Base-by-base conservation (phyloP, 495 filamentous ascomycete species). In the Usnea hakonensis region DNA sequence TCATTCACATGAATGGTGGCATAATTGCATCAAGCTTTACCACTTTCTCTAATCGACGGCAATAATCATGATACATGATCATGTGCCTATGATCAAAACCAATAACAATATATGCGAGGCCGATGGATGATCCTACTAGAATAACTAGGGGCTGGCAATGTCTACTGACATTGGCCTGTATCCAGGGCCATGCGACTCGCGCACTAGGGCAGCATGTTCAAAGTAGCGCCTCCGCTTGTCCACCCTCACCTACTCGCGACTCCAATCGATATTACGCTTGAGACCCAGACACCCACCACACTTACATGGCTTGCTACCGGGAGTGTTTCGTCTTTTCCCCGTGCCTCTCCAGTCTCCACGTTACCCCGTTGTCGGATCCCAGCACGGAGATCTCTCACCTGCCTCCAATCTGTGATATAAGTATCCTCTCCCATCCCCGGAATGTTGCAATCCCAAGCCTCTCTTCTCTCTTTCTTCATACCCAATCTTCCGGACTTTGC, bases 281-380 rank as follows among this genome's bases (percentile, higher is more conserved):
- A 36, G 17, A 14, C 21, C 33, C 14, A 52, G 4, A 17, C 21
- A 21, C 38, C 38, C 35, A 13, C 28, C 23, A n/a, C 55, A 57
- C 58, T 26, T 48, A 26, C 21, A 5, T 53, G 7, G 21, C 19
- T 17, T 16, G 21, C 48, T 57, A 57, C 48, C 13, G 53, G 32
- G 64, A 2, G 36, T 61, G 64, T 65, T 65, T 65, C 59, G 58
- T 55, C 36, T 58, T 46, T 38, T 44, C 64, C 52, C 59, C 56
- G 55, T 30, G 33, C 7, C 13, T 57, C 63, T 32, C 63, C 64
- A 9, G n/a, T 57, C 63, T 32, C 63, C 64, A 62, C 59, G 62
- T 65, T 56, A 33, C 63, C 57, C 63, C 63, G 46, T 11, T 58
- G 23, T 41, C 17, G 58, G 58, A 58, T 53, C 36, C 21, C 46